phyloP scores from a whole-genome alignment of 2,329 filamentous ascomycete genomes.

The Aspergillus sergii region DNA sequence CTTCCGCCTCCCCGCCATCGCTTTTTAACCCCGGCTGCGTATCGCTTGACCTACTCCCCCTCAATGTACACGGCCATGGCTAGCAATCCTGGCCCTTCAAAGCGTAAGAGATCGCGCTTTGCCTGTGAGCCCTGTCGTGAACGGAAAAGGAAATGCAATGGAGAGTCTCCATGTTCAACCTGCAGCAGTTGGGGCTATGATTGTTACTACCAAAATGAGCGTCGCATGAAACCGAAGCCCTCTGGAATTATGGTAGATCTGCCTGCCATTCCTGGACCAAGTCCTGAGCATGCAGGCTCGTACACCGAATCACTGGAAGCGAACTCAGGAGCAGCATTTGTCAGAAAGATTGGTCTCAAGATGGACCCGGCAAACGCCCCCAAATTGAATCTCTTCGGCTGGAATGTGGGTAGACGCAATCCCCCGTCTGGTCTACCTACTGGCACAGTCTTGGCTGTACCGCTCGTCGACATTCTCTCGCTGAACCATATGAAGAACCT shows the following conservation, averaged over 20 bases:
- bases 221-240: not conserved
- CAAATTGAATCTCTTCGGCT: slow-evolving; percentile 56
- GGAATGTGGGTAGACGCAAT: slow-evolving; percentile 50
- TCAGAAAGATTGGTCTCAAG: slow-evolving; percentile 53
- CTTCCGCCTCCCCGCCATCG: not conserved
- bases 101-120: not conserved
- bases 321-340: slow-evolving; percentile 59
- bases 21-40: not conserved
- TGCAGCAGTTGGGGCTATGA: not conserved
- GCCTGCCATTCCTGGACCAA: not conserved
- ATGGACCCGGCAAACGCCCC: slow-evolving; percentile 57
- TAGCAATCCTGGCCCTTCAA: not conserved
- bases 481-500: slow-evolving; percentile 50
- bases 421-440: slow-evolving; percentile 18
- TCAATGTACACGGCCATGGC: not conserved
- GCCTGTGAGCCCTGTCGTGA: not conserved
- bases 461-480: slow-evolving; percentile 51
- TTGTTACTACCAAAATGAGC: not conserved
- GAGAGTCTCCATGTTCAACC: not conserved
- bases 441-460: slow-evolving; percentile 33
- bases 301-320: slow-evolving; percentile 44
- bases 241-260: not conserved
- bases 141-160: not conserved
- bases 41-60: not conserved
- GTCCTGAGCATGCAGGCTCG: not conserved